Base-by-base conservation (phyloP, 2,329 filamentous ascomycete genomes). In the Phoma herbarum region DNA sequence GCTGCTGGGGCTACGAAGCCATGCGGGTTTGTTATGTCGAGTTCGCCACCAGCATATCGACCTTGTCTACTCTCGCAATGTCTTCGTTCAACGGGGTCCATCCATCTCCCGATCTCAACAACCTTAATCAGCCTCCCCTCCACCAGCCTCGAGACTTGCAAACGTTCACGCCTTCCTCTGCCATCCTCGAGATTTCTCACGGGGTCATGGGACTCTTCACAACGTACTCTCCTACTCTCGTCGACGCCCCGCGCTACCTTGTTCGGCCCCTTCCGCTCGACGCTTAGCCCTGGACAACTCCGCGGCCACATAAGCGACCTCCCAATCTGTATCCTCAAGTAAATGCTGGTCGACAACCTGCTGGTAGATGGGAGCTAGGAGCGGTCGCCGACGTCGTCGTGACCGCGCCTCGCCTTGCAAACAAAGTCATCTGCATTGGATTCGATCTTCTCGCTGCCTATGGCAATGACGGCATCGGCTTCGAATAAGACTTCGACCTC, bases 241-340 rank as follows among this genome's bases (percentile, higher is more conserved):
- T 23, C 16, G n/a, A 23, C 45, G 22, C 25, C 7, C 25, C 10
- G 12, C 18, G 3, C 4, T 29, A 20, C 29, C 39, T 18, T 23
- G 12, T 37, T 18, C 23, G 31, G n/a, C 18, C 16, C 39, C 29
- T 4, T 25, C 12, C 18, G 29, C 29, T 23, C 25, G 8, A 11
- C 39, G 14, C 46, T 16, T 23, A 8, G 9, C 41, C 39, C 29
- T 45, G 29, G 16, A 14, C 22, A n/a, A 18, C 46, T 23, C 39
- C 31, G 23, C 23, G 14, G 28, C 25, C 52, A 39, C 29, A 49
- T 45, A 14, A 18, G 46, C 29, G 39, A 50, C 11, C 23, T 50
- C 4, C 39, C 23, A 16, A 8, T n/a, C n/a, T 8, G 28, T 4
- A 6, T 50, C 29, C 18, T 45, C 29, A 9, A 37, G 14, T 39